Percentiles rank a stretch among this genome's conserved stretches.
Conservation (phyloP, 2,329 filamentous ascomycete species). For the Whalleya microplaca region DNA sequence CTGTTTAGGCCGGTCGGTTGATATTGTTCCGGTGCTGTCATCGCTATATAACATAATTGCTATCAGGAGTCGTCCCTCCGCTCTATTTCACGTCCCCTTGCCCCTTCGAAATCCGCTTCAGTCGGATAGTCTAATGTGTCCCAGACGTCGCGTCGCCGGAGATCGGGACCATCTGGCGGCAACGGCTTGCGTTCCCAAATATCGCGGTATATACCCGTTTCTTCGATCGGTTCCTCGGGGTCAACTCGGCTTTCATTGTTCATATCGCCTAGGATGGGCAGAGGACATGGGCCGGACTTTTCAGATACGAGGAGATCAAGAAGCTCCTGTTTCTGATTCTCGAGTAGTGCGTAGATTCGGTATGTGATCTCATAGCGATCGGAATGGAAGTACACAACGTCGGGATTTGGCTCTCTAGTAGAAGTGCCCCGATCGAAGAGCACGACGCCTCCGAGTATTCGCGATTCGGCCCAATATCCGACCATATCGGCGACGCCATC, state of each 20-base stretch:
- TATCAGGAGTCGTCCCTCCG: background rate
- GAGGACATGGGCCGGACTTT: background rate
- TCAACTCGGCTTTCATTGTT: constrained; percentile 32
- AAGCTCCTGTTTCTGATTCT: constrained; percentile 21
- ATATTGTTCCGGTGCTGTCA: background rate
- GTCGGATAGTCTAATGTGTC: background rate
- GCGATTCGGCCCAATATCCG: constrained; percentile 34
- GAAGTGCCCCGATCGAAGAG: constrained; percentile 28
- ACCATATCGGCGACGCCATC: constrained; percentile 30
- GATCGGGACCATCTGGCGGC: background rate
- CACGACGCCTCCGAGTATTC: constrained; percentile 33
- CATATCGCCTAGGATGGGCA: constrained; percentile 9
- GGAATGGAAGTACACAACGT: constrained; percentile 20
- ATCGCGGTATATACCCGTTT: constrained; percentile 34
- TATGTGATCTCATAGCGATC: constrained; percentile 14
- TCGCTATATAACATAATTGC: too few relatives aligned
- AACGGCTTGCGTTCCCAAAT: constrained; percentile 32
- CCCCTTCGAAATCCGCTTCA: background rate
- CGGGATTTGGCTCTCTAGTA: constrained; percentile 1
- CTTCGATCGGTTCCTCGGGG: constrained; percentile 29
- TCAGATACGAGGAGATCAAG: constrained; percentile 16
- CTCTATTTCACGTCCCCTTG: background rate
- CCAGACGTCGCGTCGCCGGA: background rate
- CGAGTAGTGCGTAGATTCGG: constrained; percentile 24
- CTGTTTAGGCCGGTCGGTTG: too few relatives aligned